Evolutionary conservation across 495 filamentous ascomycete species (phyloP), one percentile per base, ranked within the genome.

Genomic region (Xylaria nigripes): DNA sequence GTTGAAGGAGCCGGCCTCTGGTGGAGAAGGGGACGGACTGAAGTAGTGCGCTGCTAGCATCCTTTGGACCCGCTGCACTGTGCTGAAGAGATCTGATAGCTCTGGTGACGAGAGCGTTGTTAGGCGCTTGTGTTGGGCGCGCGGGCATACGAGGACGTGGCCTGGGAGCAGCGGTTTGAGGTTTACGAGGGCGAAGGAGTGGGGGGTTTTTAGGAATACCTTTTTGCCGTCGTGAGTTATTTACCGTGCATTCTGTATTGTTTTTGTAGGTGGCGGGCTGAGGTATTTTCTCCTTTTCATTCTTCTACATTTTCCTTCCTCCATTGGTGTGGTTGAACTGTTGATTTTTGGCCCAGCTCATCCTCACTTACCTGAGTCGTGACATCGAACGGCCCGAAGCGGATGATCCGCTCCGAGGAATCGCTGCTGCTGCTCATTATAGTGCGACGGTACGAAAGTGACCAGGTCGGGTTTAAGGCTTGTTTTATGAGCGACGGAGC

Each of bases 121-220:
- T 30, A 96, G 74, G 43, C 89, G 86, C 34, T 79, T 76, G 61
- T 88, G 86, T 16, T 78, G 69, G 19, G 71, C 70, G 27, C 79
- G 78, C 3, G 86, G 81, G 47, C 79, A 86, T 52, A 97, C 78
- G 23, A 98, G 86, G 51, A 97, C 85, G 72, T 98, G 93, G 44
- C 93, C 93, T 0, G 93, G 90, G 0, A 97, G 80, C 16, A 98
- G 81, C 12, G 93, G 93, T 69, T 95, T 96, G 62, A 96, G 81
- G 75, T 96, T 96, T 21, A 96, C 90, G 48, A 96, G 79, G 54
- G 86, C 86, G 75, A 87, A 93, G 66, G 83, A 83, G 61, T 83
- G 76, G 12, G 85, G 75, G 10, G 91, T 95, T 58, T 70, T 73
- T 72, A 93, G 78, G 79, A 98, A 98, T 74, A 95, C 86, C 86